Evolutionary conservation across 768 basidiomycete species (phyloP), one percentile per base, ranked within the genome.

Genomic region (Boletus tylopilopsis): DNA sequence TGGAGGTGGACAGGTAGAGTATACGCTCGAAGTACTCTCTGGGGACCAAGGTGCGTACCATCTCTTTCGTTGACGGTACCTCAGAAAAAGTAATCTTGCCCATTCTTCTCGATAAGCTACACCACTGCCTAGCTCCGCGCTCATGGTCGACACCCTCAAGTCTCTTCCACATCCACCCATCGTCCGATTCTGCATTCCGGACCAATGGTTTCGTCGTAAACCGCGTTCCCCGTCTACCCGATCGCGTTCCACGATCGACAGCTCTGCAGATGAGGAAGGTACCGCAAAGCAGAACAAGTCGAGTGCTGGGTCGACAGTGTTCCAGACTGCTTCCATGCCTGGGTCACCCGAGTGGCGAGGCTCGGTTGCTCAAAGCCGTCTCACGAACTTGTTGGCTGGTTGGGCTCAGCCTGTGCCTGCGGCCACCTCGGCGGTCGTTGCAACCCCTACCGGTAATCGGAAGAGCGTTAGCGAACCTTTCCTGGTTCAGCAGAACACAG

Each of bases 171-270:
- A 32, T 34, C 43, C 55, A 6, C 50, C 48, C 9, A 61, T 56
- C 8, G 80, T 86, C 60, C 74, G 76, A 23, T 77, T 90, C 47
- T 86, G 83, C 53, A 80, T 92, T 8, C 86, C 86, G 2, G 86
- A 86, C 45, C 84, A 85, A 60, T 91, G 85, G 90, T 91, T 81
- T 66, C 80, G 82, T 49, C 78, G 86, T 18, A 85, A 78, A 53
- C 76, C 82, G 7, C 79, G 80, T 0, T 71, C 68, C 33, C 59
- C 74, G 2, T 79, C 81, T 2, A 67, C 69, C 13, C 62, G 72
- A 21, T 77, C 79, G 0, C 74, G 74, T 29, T 77, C 80, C 3
- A 82, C 81, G 3, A 75, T 82, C 25, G 68, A 73, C 22, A 80
- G 35, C 32, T 59, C 73, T 16, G 63, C 60, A 9, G 71, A 66